Percentiles rank a stretch among this genome's conserved stretches.
These are phyloP conservation scores for Coniochaeta sp. DNA, from an alignment of 2,329 filamentous ascomycete genomes.

Conservation along the genomic window DNA sequence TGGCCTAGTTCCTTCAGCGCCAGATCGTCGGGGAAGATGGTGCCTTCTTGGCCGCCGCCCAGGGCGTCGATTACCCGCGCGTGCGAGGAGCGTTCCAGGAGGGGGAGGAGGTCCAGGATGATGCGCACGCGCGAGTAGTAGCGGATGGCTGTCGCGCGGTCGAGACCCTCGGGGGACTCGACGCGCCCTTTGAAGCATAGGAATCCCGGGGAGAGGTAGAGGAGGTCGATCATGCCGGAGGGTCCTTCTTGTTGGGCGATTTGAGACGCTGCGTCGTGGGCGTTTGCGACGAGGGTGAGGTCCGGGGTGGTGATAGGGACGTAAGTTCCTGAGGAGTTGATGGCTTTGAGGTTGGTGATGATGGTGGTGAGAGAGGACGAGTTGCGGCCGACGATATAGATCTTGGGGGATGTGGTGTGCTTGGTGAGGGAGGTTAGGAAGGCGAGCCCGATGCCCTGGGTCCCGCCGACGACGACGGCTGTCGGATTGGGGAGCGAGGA, in stretches of 20 bases:
- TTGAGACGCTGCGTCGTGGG: constrained; percentile 21
- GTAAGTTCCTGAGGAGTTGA: constrained; percentile 27
- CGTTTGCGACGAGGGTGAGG: constrained; percentile 24
- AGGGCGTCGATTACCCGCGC: constrained; percentile 43
- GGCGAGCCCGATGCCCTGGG: constrained; percentile 36
- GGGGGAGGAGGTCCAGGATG: constrained; percentile 39
- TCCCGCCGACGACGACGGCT: constrained; percentile 30
- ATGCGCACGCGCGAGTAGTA: constrained; percentile 47
- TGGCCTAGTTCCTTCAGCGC: constrained; percentile 27
- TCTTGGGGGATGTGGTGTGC: constrained; percentile 23
- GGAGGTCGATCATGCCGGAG: constrained; percentile 25
- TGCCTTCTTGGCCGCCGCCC: constrained; percentile 37
- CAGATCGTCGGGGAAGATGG: constrained; percentile 34
- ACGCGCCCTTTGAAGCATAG: constrained; percentile 20
- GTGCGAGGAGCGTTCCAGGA: constrained; percentile 27
- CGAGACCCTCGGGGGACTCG: constrained; percentile 45
- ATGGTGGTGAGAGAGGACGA: constrained; percentile 18
- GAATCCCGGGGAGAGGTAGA: constrained; percentile 28
- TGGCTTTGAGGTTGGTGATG: constrained; percentile 23
- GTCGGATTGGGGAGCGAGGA: constrained; percentile 4
- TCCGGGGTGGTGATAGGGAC: constrained; percentile 32
- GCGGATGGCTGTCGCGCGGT: constrained; percentile 37
- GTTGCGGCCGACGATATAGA: constrained; percentile 35
- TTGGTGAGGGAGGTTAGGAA: constrained; percentile 30
- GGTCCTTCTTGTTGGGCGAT: constrained; percentile 10